Evolutionary conservation across 306 rosid species (phyloP).

Genomic region (Malus domestica): DNA sequence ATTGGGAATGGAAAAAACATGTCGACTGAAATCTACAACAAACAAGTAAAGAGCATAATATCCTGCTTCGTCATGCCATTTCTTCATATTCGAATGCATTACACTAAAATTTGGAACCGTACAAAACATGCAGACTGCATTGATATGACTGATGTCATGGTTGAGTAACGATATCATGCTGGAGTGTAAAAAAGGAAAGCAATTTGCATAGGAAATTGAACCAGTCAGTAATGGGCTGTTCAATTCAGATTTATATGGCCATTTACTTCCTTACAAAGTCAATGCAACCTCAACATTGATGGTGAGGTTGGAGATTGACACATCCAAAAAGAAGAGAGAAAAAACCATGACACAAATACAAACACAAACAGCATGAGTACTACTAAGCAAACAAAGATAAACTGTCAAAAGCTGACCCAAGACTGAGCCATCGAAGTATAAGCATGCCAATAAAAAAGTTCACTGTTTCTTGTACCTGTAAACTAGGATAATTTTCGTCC

Average conservation of each 20-base stretch:
- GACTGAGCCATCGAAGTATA: background rate
- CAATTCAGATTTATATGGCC: background rate
- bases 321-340: background rate
- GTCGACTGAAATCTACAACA: background rate
- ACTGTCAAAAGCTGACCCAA: background rate
- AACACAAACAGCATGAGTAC: background rate
- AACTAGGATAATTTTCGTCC: constrained; percentile 63
- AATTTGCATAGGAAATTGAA: background rate
- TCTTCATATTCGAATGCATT: background rate
- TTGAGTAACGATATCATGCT: background rate
- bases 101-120: background rate
- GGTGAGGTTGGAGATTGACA: background rate
- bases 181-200: background rate
- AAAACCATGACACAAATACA: background rate
- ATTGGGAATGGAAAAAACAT: background rate
- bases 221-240: background rate
- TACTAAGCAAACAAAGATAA: background rate
- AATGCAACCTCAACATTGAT: background rate
- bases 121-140: background rate
- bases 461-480: constrained; percentile 57
- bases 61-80: background rate
- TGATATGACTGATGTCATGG: background rate
- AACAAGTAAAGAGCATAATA: background rate
- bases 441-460: constrained; percentile 16
- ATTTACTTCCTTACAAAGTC: background rate